These are phyloP conservation scores for Tylopilus sp. DNA, from an alignment of 768 basidiomycete species.

Conservation along the genomic window DNA sequence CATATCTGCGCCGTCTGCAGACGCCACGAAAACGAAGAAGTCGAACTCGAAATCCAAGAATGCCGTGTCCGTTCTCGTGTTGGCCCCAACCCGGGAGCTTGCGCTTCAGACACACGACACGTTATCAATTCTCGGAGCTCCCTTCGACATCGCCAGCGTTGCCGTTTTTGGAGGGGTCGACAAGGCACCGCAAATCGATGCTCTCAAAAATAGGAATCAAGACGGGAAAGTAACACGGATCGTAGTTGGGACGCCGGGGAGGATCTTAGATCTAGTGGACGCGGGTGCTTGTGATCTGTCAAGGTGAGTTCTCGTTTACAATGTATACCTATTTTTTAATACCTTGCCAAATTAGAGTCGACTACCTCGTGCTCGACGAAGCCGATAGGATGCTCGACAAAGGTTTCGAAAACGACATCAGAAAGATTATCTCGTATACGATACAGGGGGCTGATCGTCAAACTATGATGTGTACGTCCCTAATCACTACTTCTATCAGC, in stretches of 20 bases:
- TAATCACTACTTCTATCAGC: no score
- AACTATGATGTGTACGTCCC: conserved; percentile 86
- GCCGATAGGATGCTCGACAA: conserved; percentile 98
- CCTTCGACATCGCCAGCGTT: conserved; percentile 74
- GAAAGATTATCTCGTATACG: conserved; percentile 77
- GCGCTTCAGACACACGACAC: conserved; percentile 94
- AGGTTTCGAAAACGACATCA: conserved; percentile 97
- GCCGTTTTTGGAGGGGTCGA: conserved; percentile 95
- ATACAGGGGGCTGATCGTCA: conserved; percentile 70
- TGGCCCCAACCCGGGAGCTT: conserved; percentile 95
- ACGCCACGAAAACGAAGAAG: conserved; percentile 25
- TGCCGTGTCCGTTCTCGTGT: conserved; percentile 64
- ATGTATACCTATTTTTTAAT: not conserved
- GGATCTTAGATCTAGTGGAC: conserved; percentile 87
- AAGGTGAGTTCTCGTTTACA: conserved; percentile 42
- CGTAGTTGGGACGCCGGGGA: conserved; percentile 93
- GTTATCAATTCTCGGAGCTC: conserved; percentile 66
- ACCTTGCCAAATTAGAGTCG: conserved; percentile 48
- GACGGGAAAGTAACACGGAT: conserved; percentile 59
- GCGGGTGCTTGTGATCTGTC: conserved; percentile 84
- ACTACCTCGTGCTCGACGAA: conserved; percentile 93
- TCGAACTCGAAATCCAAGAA: conserved; percentile 24
- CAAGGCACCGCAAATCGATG: conserved; percentile 76
- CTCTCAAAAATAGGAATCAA: conserved; percentile 55
- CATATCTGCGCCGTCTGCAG: conserved; percentile 34